Evolutionary conservation across 768 basidiomycete genomes (phyloP).

Genomic region (Wakefieldia striispora): DNA sequence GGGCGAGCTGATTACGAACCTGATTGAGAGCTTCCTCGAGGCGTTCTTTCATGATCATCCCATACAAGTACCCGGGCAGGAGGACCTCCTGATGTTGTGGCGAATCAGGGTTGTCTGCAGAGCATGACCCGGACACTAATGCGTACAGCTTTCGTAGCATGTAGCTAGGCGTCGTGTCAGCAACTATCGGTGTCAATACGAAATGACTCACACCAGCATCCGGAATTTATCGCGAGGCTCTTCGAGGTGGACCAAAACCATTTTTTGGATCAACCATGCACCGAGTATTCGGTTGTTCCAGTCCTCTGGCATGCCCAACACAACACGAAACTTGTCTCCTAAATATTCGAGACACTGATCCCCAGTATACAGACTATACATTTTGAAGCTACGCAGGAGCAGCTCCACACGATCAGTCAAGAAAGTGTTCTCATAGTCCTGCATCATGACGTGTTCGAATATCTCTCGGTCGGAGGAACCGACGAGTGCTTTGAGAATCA

Average conservation of each 20-base stretch:
- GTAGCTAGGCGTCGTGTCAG: constrained; percentile 55
- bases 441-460: constrained; percentile 94
- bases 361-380: constrained; percentile 82
- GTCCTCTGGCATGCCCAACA: constrained; percentile 88
- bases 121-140: constrained; percentile 85
- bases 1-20: constrained; percentile 63
- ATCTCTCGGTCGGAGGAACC: constrained; percentile 93
- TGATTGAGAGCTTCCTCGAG: constrained; percentile 84
- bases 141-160: constrained; percentile 97
- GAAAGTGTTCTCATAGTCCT: constrained; percentile 96
- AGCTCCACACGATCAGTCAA: constrained; percentile 96
- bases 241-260: constrained; percentile 88
- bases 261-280: constrained; percentile 74
- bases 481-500: constrained; percentile 90
- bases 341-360: constrained; percentile 92
- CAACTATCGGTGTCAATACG: background rate
- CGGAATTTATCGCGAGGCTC: constrained; percentile 91
- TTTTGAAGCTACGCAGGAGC: constrained; percentile 91
- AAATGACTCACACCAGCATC: constrained; percentile 69
- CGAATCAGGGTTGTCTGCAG: constrained; percentile 96
- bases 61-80: constrained; percentile 87
- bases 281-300: constrained; percentile 85
- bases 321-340: constrained; percentile 94
- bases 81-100: constrained; percentile 98
- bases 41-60: constrained; percentile 98